These are phyloP conservation scores for Cyclospora cayetanensis DNA, from an alignment of 169 alveolate genomes.

Conservation along the genomic window DNA sequence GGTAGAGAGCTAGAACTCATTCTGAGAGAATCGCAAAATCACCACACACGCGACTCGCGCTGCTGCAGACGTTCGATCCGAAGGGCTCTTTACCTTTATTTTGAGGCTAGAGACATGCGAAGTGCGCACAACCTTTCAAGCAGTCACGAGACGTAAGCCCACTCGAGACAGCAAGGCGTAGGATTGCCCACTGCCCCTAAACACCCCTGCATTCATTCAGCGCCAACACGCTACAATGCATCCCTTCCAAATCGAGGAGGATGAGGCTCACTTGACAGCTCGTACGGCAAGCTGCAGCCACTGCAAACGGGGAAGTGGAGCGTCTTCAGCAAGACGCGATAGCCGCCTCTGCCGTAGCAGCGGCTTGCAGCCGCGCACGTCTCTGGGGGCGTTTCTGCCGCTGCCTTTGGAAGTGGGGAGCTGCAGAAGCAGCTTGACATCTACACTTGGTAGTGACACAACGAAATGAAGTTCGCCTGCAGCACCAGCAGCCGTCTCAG, in stretches of 20 bases:
- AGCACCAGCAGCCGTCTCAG: slow-evolving; percentile 47
- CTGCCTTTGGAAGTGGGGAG: slow-evolving; percentile 2
- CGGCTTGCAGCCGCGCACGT: not conserved
- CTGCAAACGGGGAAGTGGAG: not conserved
- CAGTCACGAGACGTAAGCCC: no score
- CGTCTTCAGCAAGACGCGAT: no score
- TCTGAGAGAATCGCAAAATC: slow-evolving; percentile 13
- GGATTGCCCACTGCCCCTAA: no score
- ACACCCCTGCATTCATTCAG: no score
- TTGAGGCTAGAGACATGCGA: no score
- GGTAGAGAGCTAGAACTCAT: slow-evolving; percentile 27
- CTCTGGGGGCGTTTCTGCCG: slow-evolving; percentile 34
- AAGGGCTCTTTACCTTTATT: no score
- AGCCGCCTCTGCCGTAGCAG: not conserved
- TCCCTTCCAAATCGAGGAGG: no score
- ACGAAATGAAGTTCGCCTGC: not conserved
- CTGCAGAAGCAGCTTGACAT: slow-evolving; percentile 45
- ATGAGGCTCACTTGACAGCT: slow-evolving; percentile 60
- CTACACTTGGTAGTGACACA: slow-evolving; percentile 10
- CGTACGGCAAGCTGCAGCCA: slow-evolving; percentile 57
- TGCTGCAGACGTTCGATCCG: no score
- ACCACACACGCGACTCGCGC: no score
- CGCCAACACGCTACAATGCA: no score
- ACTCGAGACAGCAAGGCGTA: no score
- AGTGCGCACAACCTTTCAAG: no score